These are phyloP conservation scores for Coemansia umbellata DNA, from an alignment of 192 early-diverging fungal genomes.

Conservation along the genomic window DNA sequence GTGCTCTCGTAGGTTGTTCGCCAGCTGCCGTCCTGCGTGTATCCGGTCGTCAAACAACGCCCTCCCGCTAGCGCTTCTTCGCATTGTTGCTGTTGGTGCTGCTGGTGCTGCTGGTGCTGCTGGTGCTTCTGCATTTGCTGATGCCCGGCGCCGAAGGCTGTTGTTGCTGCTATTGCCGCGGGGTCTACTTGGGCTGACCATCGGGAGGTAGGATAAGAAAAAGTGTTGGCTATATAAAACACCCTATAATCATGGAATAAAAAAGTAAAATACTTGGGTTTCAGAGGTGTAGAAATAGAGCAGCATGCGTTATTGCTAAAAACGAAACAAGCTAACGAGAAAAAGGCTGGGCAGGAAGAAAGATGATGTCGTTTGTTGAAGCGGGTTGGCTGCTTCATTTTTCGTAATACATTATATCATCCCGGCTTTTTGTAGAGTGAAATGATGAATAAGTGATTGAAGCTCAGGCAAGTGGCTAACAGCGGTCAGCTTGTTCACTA, in stretches of 20 bases:
- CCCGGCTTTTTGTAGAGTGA: no score
- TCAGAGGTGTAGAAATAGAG: no score
- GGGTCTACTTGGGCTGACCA: slow-evolving; percentile 1
- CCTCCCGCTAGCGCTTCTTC: background rate
- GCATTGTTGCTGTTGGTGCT: background rate
- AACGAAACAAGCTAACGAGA: no score
- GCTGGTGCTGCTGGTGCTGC: slow-evolving; percentile 8
- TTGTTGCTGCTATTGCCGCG: slow-evolving; percentile 3
- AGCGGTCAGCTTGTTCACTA: no score
- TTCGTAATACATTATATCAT: no score
- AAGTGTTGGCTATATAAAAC: background rate
- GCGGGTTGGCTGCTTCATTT: no score
- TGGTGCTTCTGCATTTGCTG: background rate
- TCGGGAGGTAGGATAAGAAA: background rate
- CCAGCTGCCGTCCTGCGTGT: slow-evolving; percentile 41
- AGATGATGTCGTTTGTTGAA: no score
- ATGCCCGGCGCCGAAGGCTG: slow-evolving; percentile 1
- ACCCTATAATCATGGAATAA: background rate
- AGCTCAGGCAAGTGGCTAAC: no score
- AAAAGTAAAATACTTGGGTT: no score
- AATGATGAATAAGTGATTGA: no score
- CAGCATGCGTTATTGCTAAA: no score
- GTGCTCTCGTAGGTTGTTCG: slow-evolving; percentile 30
- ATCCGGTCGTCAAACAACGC: slow-evolving; percentile 39
- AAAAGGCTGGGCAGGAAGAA: no score